phyloP scores from a whole-genome alignment of 257 asterid species.

The Solanum sitiens region DNA sequence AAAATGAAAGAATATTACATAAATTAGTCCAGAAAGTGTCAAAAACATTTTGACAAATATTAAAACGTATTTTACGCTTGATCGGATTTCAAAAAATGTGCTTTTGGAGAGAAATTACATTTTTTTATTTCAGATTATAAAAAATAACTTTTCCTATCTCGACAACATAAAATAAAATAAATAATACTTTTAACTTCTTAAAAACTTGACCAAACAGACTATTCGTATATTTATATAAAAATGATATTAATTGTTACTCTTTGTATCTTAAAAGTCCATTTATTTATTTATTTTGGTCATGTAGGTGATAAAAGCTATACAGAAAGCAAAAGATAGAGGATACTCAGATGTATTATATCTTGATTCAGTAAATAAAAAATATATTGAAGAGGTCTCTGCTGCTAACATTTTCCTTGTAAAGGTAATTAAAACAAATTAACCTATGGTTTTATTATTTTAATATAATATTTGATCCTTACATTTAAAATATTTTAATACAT shows the following conservation, averaged over 20 bases:
- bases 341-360: constrained; percentile 78
- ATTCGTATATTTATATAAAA: too few species aligned
- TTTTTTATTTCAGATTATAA: too few species aligned
- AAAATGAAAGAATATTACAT: too few species aligned
- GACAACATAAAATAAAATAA: too few species aligned
- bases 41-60: too few species aligned
- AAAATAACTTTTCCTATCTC: too few species aligned
- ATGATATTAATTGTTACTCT: too few species aligned
- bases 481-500: background rate
- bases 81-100: background rate
- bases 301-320: constrained; percentile 15
- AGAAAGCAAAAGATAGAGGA: constrained; percentile 46
- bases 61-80: background rate
- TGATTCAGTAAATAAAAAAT: constrained; percentile 45
- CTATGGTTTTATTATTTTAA: background rate
- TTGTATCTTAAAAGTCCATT: background rate
- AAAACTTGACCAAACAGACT: background rate
- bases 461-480: background rate
- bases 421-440: constrained; percentile 21
- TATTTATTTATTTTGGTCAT: background rate
- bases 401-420: constrained; percentile 56
- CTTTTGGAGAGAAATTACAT: background rate
- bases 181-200: too few species aligned
- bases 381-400: constrained; percentile 71
- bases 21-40: background rate